Conservation (phyloP, 257 asterid genomes). For the Fraxinus anomala region DNA sequence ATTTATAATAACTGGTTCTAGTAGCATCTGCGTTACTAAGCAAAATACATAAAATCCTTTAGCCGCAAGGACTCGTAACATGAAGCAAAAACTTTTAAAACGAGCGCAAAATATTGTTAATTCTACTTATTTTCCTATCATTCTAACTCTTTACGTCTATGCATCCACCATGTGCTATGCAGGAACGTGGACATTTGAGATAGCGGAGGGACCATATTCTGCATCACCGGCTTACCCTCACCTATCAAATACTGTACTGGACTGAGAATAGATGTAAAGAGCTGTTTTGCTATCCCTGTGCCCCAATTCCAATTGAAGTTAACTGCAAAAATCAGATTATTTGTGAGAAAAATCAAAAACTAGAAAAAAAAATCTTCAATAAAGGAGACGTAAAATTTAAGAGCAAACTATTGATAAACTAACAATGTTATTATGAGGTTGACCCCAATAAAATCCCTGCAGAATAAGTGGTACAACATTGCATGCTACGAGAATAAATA, state of each 20-base stretch:
- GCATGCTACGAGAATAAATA: constrained; percentile 62
- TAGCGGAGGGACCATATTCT: not conserved
- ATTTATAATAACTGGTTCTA: not conserved
- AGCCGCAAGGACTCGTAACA: not conserved
- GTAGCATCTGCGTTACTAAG: not conserved
- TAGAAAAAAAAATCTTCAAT: not conserved
- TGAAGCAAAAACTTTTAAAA: not conserved
- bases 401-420: constrained; percentile 12
- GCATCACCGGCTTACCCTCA: not conserved
- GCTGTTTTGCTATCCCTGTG: not conserved
- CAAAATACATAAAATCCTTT: not conserved
- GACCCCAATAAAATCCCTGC: constrained; percentile 64
- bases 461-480: constrained; percentile 54
- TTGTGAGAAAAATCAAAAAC: not conserved
- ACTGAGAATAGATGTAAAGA: not conserved
- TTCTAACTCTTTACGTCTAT: not conserved
- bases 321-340: not conserved
- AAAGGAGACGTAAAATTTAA: not conserved
- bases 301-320: constrained; percentile 9
- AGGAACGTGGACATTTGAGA: not conserved
- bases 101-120: not conserved
- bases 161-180: not conserved
- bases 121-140: not conserved
- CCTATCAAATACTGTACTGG: not conserved
- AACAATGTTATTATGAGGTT: constrained; percentile 54